A percentile compares a stretch with the other conserved stretches of the same genome.
Evolutionary conservation across 176 grass and related monocot species (phyloP).

Genomic region (Aegilops umbellulata): DNA sequence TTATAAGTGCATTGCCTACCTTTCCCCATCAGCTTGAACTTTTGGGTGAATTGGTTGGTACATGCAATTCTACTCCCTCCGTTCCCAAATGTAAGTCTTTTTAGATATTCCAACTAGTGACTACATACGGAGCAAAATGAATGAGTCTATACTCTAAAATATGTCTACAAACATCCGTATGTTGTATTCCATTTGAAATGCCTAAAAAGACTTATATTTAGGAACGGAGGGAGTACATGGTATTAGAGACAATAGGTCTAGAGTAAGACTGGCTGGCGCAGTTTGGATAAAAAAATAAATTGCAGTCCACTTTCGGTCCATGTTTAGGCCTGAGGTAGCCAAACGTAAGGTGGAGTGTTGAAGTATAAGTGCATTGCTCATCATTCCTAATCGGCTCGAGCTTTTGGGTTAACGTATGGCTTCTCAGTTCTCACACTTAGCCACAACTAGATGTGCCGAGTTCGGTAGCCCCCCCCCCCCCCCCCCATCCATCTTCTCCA

Average conservation of each 20-base stretch:
- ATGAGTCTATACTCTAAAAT: too few relatives aligned
- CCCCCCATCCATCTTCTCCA: background rate
- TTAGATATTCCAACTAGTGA: too few relatives aligned
- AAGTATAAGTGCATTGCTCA: background rate
- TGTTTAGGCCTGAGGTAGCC: background rate
- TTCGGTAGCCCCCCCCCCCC: background rate
- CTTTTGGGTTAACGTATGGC: background rate
- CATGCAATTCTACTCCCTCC: background rate
- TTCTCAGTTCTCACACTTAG: background rate
- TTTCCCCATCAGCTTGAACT: background rate
- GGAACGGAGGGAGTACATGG: too few relatives aligned
- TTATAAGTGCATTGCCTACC: background rate
- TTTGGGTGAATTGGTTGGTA: background rate
- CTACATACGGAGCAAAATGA: too few relatives aligned
- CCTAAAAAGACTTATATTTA: too few relatives aligned
- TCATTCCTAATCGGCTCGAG: background rate
- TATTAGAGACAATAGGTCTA: too few relatives aligned
- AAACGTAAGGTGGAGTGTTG: background rate
- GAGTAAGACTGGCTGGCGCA: too few relatives aligned
- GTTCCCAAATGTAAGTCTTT: too few relatives aligned
- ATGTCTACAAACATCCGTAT: too few relatives aligned
- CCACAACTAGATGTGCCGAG: background rate
- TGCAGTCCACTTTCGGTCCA: background rate
- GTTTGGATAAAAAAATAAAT: background rate
- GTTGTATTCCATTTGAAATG: too few relatives aligned